Evolutionary conservation across 139 green algal genomes (phyloP), one percentile per base, ranked within the genome.

Genomic region (Ulvella scutata): DNA sequence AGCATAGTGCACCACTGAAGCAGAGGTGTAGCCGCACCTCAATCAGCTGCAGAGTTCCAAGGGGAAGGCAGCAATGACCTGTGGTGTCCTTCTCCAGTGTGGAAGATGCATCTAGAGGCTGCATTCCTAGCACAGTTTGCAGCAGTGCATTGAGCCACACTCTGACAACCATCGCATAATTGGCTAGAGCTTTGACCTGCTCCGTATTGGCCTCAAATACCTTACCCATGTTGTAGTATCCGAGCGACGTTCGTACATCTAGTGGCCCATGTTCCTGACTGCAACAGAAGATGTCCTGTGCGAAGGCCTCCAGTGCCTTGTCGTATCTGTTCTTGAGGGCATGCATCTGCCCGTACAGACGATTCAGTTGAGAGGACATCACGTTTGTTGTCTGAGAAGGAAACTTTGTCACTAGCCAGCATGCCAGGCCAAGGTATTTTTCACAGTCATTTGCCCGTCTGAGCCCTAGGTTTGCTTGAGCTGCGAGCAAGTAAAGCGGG

Each of bases 171-270:
- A 83, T 77, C 51, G 87, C 77, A 38, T 81, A 80, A 75, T 82
- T 85, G 17, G 81, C 80, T 3, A 83, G 31, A 1, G 72, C 73
- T 85, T 82, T 34, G 81, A 74, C 29, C 72, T 43, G 3, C 86
- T 81, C 3, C 62, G 79, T 7, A 62, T 51, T 28, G 43, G 62
- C 77, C 87, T 79, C 43, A 90, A 91, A 37, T 6, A 90, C 85
- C 81, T 93, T 93, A 62, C 82, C 81, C 76, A 95, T 77, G 81
- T 95, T 95, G 86, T 92, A 95, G 77, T 89, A 95, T 0, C 88
- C 89, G 34, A 95, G 72, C 29, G 77, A 84, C 20, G 88, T 91
- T 37, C 88, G 82, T 38, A 87, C 78, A 44, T 93, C 88, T 75
- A 89, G 78, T 21, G 89, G 80, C 17, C 90, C 90, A 73, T 94